phyloP scores from a whole-genome alignment of 306 rosid species.

The Comarum palustre region DNA sequence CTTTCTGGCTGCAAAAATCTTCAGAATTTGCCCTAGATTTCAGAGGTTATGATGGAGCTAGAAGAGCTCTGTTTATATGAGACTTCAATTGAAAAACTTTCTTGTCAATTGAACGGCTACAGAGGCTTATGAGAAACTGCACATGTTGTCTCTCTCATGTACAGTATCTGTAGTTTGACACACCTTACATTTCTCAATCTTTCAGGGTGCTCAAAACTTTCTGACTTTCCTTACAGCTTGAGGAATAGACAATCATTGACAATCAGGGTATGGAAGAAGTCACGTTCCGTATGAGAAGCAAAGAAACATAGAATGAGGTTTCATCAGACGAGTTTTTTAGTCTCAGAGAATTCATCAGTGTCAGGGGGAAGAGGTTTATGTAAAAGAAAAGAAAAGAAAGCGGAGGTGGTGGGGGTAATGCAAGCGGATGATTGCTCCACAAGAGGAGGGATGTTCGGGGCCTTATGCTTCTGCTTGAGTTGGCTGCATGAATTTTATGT shows the following conservation, averaged over 20 bases:
- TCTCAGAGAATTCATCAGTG: too few relatives aligned
- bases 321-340: too few relatives aligned
- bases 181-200: neutral
- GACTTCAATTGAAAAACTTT: neutral
- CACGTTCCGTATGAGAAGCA: too few relatives aligned
- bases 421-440: too few relatives aligned
- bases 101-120: neutral
- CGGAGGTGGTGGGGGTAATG: too few relatives aligned
- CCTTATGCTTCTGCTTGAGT: too few relatives aligned
- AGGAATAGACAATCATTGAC: neutral
- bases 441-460: too few relatives aligned
- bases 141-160: neutral
- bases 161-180: neutral
- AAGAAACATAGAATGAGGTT: too few relatives aligned
- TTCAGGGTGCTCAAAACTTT: neutral
- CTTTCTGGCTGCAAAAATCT: slow-evolving; percentile 4
- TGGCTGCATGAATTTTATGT: too few relatives aligned
- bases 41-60: slow-evolving; percentile 18
- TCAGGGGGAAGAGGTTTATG: too few relatives aligned
- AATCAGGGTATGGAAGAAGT: neutral
- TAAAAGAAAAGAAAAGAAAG: too few relatives aligned
- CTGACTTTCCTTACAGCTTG: neutral
- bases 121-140: neutral
- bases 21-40: slow-evolving; percentile 7
- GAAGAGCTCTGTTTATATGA: neutral